These are phyloP conservation scores for Raffaelea arxii DNA, from an alignment of 2,329 filamentous ascomycete species.

Conservation along the genomic window DNA sequence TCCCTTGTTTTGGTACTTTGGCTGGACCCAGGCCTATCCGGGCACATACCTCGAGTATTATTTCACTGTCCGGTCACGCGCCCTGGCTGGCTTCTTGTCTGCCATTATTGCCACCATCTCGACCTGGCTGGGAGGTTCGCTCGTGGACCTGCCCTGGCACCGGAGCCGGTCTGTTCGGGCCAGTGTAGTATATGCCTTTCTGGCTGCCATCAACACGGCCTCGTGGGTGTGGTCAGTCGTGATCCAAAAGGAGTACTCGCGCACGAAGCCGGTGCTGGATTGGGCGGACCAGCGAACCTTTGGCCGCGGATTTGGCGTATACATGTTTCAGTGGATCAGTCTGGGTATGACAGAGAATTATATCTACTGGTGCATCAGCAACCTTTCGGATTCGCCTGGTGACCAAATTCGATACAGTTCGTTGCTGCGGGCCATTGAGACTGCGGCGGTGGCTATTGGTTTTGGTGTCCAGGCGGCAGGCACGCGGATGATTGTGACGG, in stretches of 20 bases:
- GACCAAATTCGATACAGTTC: slow-evolving; percentile 60
- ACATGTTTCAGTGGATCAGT: slow-evolving; percentile 53
- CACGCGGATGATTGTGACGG: background rate
- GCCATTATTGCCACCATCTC: slow-evolving; percentile 33
- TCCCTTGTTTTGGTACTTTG: slow-evolving; percentile 58
- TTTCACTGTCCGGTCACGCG: slow-evolving; percentile 52
- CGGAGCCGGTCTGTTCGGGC: background rate
- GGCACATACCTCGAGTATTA: slow-evolving; percentile 52
- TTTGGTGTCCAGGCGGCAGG: slow-evolving; percentile 50
- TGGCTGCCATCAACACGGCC: slow-evolving; percentile 29
- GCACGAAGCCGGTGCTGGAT: slow-evolving; percentile 51
- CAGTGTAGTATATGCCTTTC: slow-evolving; percentile 36
- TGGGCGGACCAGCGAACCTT: slow-evolving; percentile 52
- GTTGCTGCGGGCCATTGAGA: slow-evolving; percentile 59
- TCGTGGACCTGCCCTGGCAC: background rate
- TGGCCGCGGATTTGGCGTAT: slow-evolving; percentile 56
- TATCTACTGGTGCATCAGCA: slow-evolving; percentile 60
- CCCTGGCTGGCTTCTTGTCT: slow-evolving; percentile 60
- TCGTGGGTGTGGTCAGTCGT: slow-evolving; percentile 67
- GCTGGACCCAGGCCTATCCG: slow-evolving; percentile 61
- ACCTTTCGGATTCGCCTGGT: slow-evolving; percentile 49
- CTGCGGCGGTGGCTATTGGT: slow-evolving; percentile 61
- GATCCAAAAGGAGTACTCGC: slow-evolving; percentile 49
- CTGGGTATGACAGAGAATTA: slow-evolving; percentile 69
- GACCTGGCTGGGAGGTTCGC: background rate